These are phyloP conservation scores for Epichloe uncinata DNA, from an alignment of 2,329 filamentous ascomycete genomes.

Conservation along the genomic window DNA sequence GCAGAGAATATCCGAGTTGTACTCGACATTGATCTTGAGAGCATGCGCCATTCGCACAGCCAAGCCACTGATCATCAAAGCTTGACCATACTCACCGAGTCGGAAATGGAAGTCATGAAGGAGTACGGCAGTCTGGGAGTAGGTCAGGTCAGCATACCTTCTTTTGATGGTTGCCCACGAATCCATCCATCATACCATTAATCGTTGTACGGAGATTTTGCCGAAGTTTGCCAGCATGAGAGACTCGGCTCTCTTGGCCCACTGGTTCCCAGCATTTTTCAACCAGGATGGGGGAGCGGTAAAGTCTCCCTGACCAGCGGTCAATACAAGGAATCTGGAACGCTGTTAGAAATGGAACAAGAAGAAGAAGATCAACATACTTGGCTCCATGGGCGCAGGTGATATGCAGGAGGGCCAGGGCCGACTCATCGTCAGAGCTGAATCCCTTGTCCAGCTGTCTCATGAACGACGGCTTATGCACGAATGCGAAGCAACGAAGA, in stretches of 20 bases:
- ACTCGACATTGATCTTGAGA: constrained; percentile 26
- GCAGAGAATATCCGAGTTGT: constrained; percentile 24
- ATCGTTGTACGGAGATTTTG: constrained; percentile 24
- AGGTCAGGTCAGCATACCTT: background rate
- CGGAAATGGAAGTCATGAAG: constrained; percentile 28
- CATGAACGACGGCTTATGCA: constrained; percentile 26
- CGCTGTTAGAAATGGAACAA: background rate
- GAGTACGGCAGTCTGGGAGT: constrained; percentile 21
- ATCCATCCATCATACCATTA: constrained; percentile 19
- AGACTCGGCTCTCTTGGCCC: constrained; percentile 24
- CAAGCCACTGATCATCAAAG: constrained; percentile 27
- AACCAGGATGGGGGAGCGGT: constrained; percentile 17
- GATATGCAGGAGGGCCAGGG: constrained; percentile 22
- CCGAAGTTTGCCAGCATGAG: constrained; percentile 24
- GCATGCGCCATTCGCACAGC: constrained; percentile 28
- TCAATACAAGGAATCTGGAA: constrained; percentile 22
- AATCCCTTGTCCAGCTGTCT: constrained; percentile 24
- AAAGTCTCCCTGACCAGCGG: constrained; percentile 17
- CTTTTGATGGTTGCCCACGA: background rate
- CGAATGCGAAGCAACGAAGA: constrained; percentile 27
- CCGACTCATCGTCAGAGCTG: constrained; percentile 22
- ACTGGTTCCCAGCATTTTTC: constrained; percentile 22
- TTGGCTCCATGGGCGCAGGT: constrained; percentile 26
- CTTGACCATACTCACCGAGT: constrained; percentile 25
- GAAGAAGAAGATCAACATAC: constrained; percentile 10